These are phyloP conservation scores for Scedosporium boydii DNA, from an alignment of 2,329 filamentous ascomycete species.

Conservation along the genomic window DNA sequence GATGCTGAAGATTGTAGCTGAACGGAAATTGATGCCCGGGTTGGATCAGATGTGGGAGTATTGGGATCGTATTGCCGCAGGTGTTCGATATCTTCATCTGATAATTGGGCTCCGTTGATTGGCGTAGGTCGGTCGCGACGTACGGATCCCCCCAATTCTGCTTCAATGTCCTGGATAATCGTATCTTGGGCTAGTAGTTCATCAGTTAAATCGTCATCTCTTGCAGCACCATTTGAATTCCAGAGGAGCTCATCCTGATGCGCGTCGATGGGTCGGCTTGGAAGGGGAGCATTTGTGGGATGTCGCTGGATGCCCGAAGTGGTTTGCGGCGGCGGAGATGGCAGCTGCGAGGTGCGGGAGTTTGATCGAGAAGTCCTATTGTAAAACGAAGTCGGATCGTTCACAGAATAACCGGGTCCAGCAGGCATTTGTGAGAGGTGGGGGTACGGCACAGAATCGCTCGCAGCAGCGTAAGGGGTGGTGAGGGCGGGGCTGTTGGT, in stretches of 20 bases:
- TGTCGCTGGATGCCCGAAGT: constrained; percentile 34
- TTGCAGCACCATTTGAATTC: constrained; percentile 24
- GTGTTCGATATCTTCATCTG: constrained; percentile 35
- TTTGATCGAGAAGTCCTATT: constrained; percentile 36
- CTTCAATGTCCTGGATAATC: constrained; percentile 50
- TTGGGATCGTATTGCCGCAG: constrained; percentile 41
- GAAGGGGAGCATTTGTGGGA: constrained; percentile 50
- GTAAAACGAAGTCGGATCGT: constrained; percentile 36
- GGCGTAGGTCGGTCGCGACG: constrained; percentile 29
- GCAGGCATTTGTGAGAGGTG: constrained; percentile 42
- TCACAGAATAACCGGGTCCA: constrained; percentile 37
- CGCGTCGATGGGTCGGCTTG: constrained; percentile 40
- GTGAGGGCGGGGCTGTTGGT: constrained; percentile 27
- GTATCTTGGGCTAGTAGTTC: constrained; percentile 38
- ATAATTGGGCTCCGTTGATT: constrained; percentile 32
- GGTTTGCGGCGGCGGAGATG: constrained; percentile 28
- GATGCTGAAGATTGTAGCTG: not conserved
- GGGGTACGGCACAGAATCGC: constrained; percentile 34
- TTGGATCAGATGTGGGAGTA: constrained; percentile 28
- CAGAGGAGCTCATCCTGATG: constrained; percentile 32
- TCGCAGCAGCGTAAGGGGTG: constrained; percentile 11
- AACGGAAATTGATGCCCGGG: not conserved
- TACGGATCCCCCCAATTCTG: constrained; percentile 33
- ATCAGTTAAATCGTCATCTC: constrained; percentile 20
- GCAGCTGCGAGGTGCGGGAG: constrained; percentile 40